These are phyloP conservation scores for Liriodendron chinense DNA, from an alignment of 164 flowering plant genomes.

Conservation along the genomic window DNA sequence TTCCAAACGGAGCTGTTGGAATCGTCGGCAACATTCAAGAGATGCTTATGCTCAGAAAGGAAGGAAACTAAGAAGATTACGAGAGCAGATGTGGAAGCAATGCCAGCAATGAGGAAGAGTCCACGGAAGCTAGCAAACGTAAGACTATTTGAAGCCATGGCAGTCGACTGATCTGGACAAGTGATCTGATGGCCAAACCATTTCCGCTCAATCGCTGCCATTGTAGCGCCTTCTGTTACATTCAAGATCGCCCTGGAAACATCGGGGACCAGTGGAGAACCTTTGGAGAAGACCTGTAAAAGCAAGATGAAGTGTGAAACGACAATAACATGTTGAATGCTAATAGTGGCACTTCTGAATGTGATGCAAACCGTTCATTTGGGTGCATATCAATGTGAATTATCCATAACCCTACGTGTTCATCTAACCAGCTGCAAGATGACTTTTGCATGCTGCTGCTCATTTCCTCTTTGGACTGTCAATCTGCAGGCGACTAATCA, in stretches of 20 bases:
- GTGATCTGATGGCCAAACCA: not conserved
- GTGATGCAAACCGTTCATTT: too few species aligned
- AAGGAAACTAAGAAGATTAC: not conserved
- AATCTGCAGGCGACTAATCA: too few species aligned
- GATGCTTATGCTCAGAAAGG: not conserved
- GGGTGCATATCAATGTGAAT: too few species aligned
- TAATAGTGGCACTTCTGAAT: too few species aligned
- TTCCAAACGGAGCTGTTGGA: conserved; percentile 3
- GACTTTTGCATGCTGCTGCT: too few species aligned
- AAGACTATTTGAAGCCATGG: not conserved
- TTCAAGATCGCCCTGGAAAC: conserved; percentile 37
- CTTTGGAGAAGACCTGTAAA: conserved; percentile 35
- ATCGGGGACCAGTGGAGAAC: conserved; percentile 35
- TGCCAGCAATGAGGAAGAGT: conserved; percentile 12
- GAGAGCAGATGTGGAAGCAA: conserved; percentile 1
- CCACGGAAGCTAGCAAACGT: conserved; percentile 5
- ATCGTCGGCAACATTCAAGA: not conserved
- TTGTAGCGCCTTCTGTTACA: conserved; percentile 26
- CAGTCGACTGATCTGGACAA: not conserved
- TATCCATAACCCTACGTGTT: too few species aligned
- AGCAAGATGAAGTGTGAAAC: too few species aligned
- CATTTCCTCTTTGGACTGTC: too few species aligned
- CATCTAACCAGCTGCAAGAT: too few species aligned
- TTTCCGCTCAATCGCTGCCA: conserved; percentile 22
- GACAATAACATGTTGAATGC: not conserved